Percentiles rank a stretch among this genome's conserved stretches.
Evolutionary conservation across 208 protist species (phyloP).

Genomic region (Leishmania lainsoni): DNA sequence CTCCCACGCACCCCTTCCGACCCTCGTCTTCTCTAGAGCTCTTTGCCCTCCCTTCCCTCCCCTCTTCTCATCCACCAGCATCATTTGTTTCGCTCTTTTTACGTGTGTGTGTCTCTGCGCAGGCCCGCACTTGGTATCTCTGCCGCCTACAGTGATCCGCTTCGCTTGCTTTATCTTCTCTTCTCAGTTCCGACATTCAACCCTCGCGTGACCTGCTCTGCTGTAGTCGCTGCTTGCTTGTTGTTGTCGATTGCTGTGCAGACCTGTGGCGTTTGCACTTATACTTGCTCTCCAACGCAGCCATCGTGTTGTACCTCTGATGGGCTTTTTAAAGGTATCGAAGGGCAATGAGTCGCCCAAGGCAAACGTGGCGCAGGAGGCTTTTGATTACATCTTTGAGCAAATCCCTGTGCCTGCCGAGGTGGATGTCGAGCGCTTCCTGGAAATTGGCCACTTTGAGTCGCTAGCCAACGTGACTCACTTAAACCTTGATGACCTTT

Average conservation of each 20-base stretch:
- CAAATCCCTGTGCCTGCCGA: constrained; percentile 1
- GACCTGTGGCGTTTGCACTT: not conserved
- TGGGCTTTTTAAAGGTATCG: constrained; percentile 24
- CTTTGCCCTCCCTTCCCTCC: not conserved
- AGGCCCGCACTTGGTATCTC: not conserved
- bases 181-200: not conserved
- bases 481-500: constrained; percentile 61
- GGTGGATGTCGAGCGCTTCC: constrained; percentile 25
- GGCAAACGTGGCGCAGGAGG: constrained; percentile 22
- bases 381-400: constrained; percentile 40
- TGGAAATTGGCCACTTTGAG: constrained; percentile 52
- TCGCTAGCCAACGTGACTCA: constrained; percentile 43
- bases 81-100: not conserved
- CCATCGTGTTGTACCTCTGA: not conserved
- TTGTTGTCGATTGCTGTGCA: not conserved
- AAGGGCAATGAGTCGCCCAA: constrained; percentile 5
- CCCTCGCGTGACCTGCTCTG: not conserved
- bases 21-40: not conserved
- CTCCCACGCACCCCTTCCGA: not conserved
- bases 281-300: too few relatives aligned
- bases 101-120: not conserved
- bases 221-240: not conserved
- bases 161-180: not conserved
- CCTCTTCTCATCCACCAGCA: not conserved
- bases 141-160: not conserved